Base-by-base conservation (phyloP, 495 filamentous ascomycete species). In the Choiromyces venosus region DNA sequence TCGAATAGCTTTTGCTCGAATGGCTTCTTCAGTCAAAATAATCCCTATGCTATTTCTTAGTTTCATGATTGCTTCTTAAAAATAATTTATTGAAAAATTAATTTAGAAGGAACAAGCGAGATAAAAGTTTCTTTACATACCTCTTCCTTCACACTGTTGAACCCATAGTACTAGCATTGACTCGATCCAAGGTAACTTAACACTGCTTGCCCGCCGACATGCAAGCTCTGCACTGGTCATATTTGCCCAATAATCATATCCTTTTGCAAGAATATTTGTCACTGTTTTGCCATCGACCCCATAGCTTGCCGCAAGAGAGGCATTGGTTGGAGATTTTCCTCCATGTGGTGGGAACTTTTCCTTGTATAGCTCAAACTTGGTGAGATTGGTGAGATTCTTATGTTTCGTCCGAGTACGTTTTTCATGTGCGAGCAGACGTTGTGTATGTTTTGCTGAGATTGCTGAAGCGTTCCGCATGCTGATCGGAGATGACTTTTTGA, bases 361-460 rank as follows among this genome's bases (percentile, higher is more conserved):
- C 25, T 40, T 69, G 19, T 67, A 71, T 0, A 70, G 66, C 6
- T 71, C 40, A 69, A 67, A 72, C 33, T 69, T 71, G 38, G 52
- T 14, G 1, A 36, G 25, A 35, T 65, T 69, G 12, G 35, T 70
- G 44, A 65, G 67, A 10, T 29, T 66, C 5, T 5, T 25, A 16
- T 71, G 36, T 33, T 61, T 67, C 2, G 25, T 29, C 2, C 37
- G 2, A 4, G 6, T 4, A 10, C 7, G 4, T 18, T 21, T 46
- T 46, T 46, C 42, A 21, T 46, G 19, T 21, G 18, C 4, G 6
- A n/a, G 19, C 4, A 46, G n/a, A 6, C 7, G 19, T 46, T 46
- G 42, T 21, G 42, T 21, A 46, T 19, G 19, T n/a, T n/a, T n/a
- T n/a, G n/a, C n/a, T n/a, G n/a, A n/a, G n/a, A n/a, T n/a, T n/a